Conservation (phyloP, 805 yeast species). For the Tetrapisispora fleetii region DNA sequence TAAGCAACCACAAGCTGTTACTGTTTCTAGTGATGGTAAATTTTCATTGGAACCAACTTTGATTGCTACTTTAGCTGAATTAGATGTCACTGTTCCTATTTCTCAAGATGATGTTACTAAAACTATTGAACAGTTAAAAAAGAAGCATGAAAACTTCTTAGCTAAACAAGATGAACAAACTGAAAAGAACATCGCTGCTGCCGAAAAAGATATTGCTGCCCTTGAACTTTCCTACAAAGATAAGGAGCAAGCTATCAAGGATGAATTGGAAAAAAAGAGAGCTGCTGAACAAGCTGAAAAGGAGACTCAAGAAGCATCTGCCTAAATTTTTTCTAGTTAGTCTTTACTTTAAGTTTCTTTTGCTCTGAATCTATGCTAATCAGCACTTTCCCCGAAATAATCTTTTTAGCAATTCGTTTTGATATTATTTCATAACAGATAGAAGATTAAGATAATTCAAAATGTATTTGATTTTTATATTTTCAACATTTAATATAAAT, state of each 20-base stretch:
- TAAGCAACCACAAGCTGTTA: conserved; percentile 6
- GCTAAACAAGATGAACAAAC: conserved; percentile 75
- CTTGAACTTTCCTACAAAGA: conserved; percentile 45
- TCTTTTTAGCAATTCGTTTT: background rate
- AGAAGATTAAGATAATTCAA: background rate
- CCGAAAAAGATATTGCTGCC: conserved; percentile 66
- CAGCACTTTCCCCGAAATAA: background rate
- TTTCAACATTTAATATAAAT: background rate
- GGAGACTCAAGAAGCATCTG: conserved; percentile 13
- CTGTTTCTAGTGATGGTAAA: conserved; percentile 28
- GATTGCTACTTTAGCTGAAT: conserved; percentile 64
- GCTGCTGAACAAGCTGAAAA: conserved; percentile 20
- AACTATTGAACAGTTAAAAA: conserved; percentile 57
- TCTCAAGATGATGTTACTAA: conserved; percentile 58
- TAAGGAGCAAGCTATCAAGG: conserved; percentile 33
- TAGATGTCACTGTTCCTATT: conserved; percentile 71
- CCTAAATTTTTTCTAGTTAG: background rate
- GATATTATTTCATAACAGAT: conserved; percentile 1
- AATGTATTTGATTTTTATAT: too few relatives aligned
- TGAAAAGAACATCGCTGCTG: conserved; percentile 60
- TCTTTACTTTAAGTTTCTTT: too few relatives aligned
- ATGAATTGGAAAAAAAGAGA: conserved; percentile 27
- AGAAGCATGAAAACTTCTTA: conserved; percentile 58
- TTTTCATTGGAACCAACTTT: conserved; percentile 74
- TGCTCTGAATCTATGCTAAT: background rate